phyloP scores from a whole-genome alignment of 1,284 basidiomycete species.

The Trichosporon sp. region DNA sequence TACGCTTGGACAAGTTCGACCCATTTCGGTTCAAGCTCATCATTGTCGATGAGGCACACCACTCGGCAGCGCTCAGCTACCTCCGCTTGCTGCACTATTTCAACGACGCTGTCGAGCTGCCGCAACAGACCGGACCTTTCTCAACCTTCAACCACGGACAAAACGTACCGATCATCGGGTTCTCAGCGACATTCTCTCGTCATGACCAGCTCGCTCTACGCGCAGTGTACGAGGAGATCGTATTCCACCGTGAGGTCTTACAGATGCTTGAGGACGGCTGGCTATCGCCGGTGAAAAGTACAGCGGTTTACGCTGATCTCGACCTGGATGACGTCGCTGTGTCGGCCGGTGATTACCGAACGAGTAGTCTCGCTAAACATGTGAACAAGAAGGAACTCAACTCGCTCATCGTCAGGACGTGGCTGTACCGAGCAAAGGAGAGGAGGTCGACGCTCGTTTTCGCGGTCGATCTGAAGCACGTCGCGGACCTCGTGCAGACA shows the following conservation, averaged over 20 bases:
- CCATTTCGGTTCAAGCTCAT: slow-evolving; percentile 73
- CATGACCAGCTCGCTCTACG: slow-evolving; percentile 89
- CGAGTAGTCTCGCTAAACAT: slow-evolving; percentile 71
- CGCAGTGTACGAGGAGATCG: slow-evolving; percentile 85
- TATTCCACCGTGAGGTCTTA: slow-evolving; percentile 90
- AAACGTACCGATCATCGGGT: slow-evolving; percentile 82
- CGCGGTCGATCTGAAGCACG: slow-evolving; percentile 82
- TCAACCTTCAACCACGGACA: slow-evolving; percentile 31
- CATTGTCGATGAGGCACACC: slow-evolving; percentile 92
- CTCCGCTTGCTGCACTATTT: slow-evolving; percentile 51
- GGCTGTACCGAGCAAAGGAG: slow-evolving; percentile 76
- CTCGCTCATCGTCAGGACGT: slow-evolving; percentile 73
- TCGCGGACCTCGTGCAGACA: slow-evolving; percentile 70
- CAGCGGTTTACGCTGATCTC: slow-evolving; percentile 73
- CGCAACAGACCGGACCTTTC: slow-evolving; percentile 35
- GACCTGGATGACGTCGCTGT: slow-evolving; percentile 70
- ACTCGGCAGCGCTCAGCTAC: slow-evolving; percentile 83
- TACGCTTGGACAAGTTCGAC: slow-evolving; percentile 78
- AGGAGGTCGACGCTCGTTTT: slow-evolving; percentile 88
- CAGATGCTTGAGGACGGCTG: slow-evolving; percentile 93
- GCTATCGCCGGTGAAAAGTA: slow-evolving; percentile 82
- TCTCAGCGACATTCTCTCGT: slow-evolving; percentile 91
- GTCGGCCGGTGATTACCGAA: slow-evolving; percentile 73
- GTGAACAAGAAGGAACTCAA: slow-evolving; percentile 79
- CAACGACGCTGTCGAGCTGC: slow-evolving; percentile 45